Evolutionary conservation across 1,284 basidiomycete species (phyloP), one percentile per base, ranked within the genome.

Genomic region (Moniliophthora roreri): DNA sequence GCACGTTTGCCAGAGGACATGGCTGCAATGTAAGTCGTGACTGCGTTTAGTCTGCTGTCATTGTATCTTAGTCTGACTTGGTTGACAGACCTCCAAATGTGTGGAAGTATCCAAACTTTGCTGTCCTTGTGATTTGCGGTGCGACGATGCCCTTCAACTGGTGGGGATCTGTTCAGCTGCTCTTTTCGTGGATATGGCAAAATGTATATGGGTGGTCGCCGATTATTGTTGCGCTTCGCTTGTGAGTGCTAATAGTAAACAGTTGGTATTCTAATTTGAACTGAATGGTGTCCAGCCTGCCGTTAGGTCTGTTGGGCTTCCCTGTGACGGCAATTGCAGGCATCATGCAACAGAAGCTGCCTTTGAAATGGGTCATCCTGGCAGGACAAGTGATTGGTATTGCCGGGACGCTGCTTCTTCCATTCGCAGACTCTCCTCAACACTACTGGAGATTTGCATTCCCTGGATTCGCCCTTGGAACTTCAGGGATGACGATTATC

Each of bases 391-490:
- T 59, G 28, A 53, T 77, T 55, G 60, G 70, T 34, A 62, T 75
- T 32, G 53, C 71, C 32, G 72, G 75, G n/a, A 78, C 75, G 1
- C 54, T 71, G 32, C 63, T 80, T 9, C 63, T 80, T 38, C 73
- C 75, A 1, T 65, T 75, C 46, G 72, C 72, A 0, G 71, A 78
- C 49, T 48, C 26, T 0, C 67, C 71, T 13, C 63, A 67, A 6
- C 63, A 69, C n/a, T 82, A 81, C 63, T 81, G 75, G 76, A 58
- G 63, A 0, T 69, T 69, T 56, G 67, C 73, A 41, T 76, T 82
- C 61, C 80, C 80, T n/a, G 79, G 71, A 16, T 77, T 79, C 58
- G 55, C 69, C 21, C 52, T 81, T 37, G 79, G 80, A 21, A 72
- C 72, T 16, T 65, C 66, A 2, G 79, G 79, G 9, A 60, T 54